phyloP scores from a whole-genome alignment of 345 rosid genomes.

The Isatis tinctoria region DNA sequence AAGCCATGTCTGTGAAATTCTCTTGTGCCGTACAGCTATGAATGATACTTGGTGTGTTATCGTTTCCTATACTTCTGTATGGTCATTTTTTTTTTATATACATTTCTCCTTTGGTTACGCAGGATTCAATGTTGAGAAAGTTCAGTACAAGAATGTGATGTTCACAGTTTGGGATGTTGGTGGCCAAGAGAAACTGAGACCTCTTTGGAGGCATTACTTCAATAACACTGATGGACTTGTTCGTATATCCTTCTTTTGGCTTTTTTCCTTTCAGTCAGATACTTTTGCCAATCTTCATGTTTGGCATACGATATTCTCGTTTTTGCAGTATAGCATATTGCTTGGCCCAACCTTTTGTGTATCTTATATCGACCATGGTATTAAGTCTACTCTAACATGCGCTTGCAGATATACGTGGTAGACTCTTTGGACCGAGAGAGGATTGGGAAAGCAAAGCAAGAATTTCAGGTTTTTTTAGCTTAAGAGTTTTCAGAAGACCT shows the following conservation, averaged over 20 bases:
- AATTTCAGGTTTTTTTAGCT: constrained; percentile 73
- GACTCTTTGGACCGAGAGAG: constrained; percentile 99
- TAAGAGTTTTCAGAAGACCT: constrained; percentile 18
- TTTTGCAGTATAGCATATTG: not conserved
- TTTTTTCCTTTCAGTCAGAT: not conserved
- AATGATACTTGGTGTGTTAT: not conserved
- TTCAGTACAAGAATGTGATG: constrained; percentile 95
- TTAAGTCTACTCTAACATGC: constrained; percentile 1
- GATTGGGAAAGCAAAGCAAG: constrained; percentile 83
- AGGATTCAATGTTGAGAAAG: constrained; percentile 99
- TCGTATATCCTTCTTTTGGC: constrained; percentile 9
- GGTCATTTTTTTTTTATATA: not conserved
- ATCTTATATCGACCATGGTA: not conserved
- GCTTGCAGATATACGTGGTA: constrained; percentile 85
- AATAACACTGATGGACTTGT: constrained; percentile 99
- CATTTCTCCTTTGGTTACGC: not conserved
- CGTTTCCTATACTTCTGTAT: not conserved
- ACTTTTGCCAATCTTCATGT: not conserved
- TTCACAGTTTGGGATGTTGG: constrained; percentile 99
- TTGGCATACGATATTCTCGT: not conserved
- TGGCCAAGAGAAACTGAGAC: constrained; percentile 97
- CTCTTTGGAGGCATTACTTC: constrained; percentile 99
- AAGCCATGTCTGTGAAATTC: not conserved
- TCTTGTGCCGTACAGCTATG: not conserved
- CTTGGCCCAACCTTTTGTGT: not conserved